Evolutionary conservation across 768 basidiomycete genomes (phyloP).

Genomic region (Peribolospora baueri): DNA sequence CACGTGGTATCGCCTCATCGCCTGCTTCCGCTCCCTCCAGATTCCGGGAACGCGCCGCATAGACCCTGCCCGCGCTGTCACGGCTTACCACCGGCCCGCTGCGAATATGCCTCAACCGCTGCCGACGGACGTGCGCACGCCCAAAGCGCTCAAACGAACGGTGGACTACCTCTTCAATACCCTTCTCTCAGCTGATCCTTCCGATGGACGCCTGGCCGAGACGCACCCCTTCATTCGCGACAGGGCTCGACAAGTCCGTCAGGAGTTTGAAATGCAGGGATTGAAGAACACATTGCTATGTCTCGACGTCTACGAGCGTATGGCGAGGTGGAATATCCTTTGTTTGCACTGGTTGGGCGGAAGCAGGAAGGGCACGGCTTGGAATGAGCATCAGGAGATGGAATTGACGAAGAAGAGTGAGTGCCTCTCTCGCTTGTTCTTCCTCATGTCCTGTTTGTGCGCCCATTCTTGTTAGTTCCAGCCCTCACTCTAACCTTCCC

Average conservation of each 20-base stretch:
- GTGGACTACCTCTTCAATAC: constrained; percentile 79
- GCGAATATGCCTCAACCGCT: constrained; percentile 56
- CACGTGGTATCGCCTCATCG: constrained; percentile 14
- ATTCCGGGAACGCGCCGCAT: constrained; percentile 58
- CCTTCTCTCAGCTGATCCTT: constrained; percentile 36
- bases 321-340: constrained; percentile 78
- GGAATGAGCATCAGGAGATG: constrained; percentile 44
- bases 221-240: constrained; percentile 73
- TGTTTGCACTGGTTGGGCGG: constrained; percentile 33
- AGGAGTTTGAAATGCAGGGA: constrained; percentile 85
- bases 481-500: background rate
- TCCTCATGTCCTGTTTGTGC: background rate
- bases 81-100: constrained; percentile 81
- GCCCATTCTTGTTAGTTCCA: background rate
- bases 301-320: constrained; percentile 61
- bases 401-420: constrained; percentile 78
- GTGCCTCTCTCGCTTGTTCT: constrained; percentile 15
- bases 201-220: constrained; percentile 30
- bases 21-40: constrained; percentile 13
- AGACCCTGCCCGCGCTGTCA: constrained; percentile 67
- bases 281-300: constrained; percentile 50
- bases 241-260: constrained; percentile 65
- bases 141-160: constrained; percentile 60
- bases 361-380: constrained; percentile 35
- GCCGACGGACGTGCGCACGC: constrained; percentile 78